Conservation (phyloP, 116 monocot species). For the Dioscorea cayenensis region DNA sequence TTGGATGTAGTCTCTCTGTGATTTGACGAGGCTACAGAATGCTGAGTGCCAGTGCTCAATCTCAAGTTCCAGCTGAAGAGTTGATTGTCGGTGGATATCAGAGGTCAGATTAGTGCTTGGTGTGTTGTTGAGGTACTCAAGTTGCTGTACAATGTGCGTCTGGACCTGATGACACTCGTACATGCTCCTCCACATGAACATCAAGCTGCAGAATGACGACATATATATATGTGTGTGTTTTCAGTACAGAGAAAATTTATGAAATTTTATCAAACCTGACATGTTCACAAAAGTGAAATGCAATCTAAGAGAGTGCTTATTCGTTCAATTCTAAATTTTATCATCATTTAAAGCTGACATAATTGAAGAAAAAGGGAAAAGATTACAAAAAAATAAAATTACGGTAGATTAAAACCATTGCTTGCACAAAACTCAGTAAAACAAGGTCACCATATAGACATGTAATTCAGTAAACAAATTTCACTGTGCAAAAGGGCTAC, state of each 20-base stretch:
- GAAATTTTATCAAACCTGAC: too few species aligned
- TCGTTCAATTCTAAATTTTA: too few species aligned
- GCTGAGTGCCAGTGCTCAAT: slow-evolving; percentile 72
- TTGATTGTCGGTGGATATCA: slow-evolving; percentile 60
- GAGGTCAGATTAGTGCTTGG: slow-evolving; percentile 41
- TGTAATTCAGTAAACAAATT: too few species aligned
- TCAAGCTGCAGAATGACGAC: slow-evolving; percentile 37
- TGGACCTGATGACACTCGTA: slow-evolving; percentile 98
- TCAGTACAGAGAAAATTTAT: neutral
- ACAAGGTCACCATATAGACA: too few species aligned
- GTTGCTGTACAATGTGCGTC: slow-evolving; percentile 91
- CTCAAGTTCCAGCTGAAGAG: slow-evolving; percentile 81
- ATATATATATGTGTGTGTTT: neutral
- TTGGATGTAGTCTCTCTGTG: slow-evolving; percentile 83
- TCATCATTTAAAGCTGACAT: too few species aligned
- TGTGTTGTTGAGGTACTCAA: slow-evolving; percentile 46
- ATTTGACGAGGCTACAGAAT: slow-evolving; percentile 66
- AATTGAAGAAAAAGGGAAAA: too few species aligned
- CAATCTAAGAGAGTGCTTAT: too few species aligned
- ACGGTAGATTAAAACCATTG: too few species aligned
- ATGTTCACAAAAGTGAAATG: too few species aligned
- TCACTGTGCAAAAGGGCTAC: too few species aligned
- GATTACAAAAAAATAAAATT: too few species aligned
- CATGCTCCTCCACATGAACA: slow-evolving; percentile 91
- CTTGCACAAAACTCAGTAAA: too few species aligned